These are phyloP conservation scores for Posidonia oceanica DNA, from an alignment of 116 monocot species.

Conservation along the genomic window DNA sequence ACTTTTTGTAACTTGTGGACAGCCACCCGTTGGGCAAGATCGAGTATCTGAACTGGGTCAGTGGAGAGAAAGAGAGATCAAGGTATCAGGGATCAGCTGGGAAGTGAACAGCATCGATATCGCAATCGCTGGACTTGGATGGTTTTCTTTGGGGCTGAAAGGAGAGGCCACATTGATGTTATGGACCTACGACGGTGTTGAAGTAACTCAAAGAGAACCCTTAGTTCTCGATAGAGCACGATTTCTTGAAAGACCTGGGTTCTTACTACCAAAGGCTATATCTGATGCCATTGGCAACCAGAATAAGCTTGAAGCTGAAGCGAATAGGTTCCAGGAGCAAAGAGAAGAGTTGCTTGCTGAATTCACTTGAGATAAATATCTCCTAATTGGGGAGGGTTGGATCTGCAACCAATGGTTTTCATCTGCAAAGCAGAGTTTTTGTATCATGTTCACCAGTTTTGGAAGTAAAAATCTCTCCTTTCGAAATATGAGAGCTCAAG, in stretches of 20 bases:
- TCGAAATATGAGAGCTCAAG: too few relatives aligned
- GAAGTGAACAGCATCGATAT: constrained; percentile 74
- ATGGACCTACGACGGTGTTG: constrained; percentile 74
- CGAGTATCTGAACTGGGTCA: constrained; percentile 53
- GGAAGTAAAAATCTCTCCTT: too few relatives aligned
- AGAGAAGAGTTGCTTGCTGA: constrained; percentile 23
- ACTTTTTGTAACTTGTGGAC: neutral
- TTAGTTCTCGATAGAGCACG: constrained; percentile 71
- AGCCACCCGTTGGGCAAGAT: constrained; percentile 77
- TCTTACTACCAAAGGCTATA: constrained; percentile 71
- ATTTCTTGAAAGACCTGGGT: constrained; percentile 75
- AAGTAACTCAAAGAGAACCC: constrained; percentile 64
- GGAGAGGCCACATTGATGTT: constrained; percentile 61
- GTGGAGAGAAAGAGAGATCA: constrained; percentile 55
- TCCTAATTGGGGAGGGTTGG: too few relatives aligned
- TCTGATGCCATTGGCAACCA: constrained; percentile 58
- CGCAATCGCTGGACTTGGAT: constrained; percentile 70
- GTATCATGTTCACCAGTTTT: too few relatives aligned
- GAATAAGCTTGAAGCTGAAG: constrained; percentile 39
- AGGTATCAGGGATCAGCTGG: constrained; percentile 77
- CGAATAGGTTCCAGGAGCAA: constrained; percentile 28
- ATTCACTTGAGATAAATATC: neutral
- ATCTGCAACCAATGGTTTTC: too few relatives aligned
- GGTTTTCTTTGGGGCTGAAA: constrained; percentile 85
- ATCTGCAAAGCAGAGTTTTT: too few relatives aligned